Base-by-base conservation (phyloP, 768 basidiomycete genomes). In the Lactarius quietus region DNA sequence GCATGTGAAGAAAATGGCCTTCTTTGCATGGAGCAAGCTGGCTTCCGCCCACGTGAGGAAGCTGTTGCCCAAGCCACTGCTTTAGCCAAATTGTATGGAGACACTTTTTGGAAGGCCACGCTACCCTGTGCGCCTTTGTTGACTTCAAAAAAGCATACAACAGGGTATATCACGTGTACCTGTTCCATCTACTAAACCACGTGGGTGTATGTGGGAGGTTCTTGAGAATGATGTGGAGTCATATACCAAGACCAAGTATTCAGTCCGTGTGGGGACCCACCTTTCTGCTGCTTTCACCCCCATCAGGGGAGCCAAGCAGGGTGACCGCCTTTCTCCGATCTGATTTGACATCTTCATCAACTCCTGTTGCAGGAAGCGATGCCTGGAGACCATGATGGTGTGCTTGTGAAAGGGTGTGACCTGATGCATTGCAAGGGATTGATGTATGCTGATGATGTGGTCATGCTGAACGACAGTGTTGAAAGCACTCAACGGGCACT, bases 131-230 rank as follows among this genome's bases (percentile, higher is more conserved):
- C 6, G 39, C 62, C 6, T 70, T 70, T 36, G 51, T 70, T 6
- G 68, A 70, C 20, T 70, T 70, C 15, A 62, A 61, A 8, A 70
- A 70, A 23, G 69, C 68, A 4, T 70, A 45, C 18, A 57, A 68
- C 23, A 63, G 64, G n/a, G 61, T 70, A 3, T 52, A 54, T 17
- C 68, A 70, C 31, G 62, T n/a, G 4, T 57, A 41, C 18, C 63
- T 70, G 26, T 68, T 61, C 59, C n/a, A n/a, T 2, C 58, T 69
- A 18, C 28, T 70, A 1, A 39, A 68, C 15, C n/a, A 64, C 8
- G n/a, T 43, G 0, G 68, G 69, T 3, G 38, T 70, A 0, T 1
- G 56, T 9, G 69, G 69, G 0, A 17, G 38, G 12, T 45, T n/a
- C 0, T 52, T 8, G 39, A 64, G 1, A 45, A 65, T 45, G 43